Base-by-base conservation (phyloP, 2,329 filamentous ascomycete species). In the Balansia obtecta region DNA sequence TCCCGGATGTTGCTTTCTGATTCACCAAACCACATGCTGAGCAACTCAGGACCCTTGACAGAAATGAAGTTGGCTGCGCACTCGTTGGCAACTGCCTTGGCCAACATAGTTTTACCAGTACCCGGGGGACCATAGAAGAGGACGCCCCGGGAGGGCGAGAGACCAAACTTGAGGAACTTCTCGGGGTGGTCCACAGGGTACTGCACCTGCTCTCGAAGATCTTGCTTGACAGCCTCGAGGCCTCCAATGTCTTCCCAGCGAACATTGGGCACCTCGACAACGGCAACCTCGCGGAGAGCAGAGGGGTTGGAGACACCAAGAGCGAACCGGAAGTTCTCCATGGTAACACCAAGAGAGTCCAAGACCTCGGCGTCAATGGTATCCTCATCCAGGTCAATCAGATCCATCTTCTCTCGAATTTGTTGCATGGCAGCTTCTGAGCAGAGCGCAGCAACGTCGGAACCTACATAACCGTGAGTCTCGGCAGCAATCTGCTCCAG, bases 11-110 rank as follows among this genome's bases (percentile, higher is more conserved):
- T 98, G 82, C 88, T 95, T 75, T 98, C 94, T 50, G 93, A 98
- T 75, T 98, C 93, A 83, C 93, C 93, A 66, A 98, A 98, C 93
- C 93, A 98, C 93, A 98, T 98, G 70, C 89, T 96, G 62, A 98
- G 82, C 63, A 98, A 79, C 70, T 98, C 93, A 52, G 93, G 94
- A 54, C 93, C 93, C 82, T 98, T 98, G 71, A 98, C 85, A 40
- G 93, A 98, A 67, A 98, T 97, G 75, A 98, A 98, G 77, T 98
- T 98, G 79, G 93, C 93, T 54, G 93, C 86, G 66, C 90, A 97
- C 76, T 98, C 93, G 73, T 97, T 98, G 73, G 93, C 93, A 59
- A 98, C 93, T 61, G 93, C 93, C 81, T 98, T 98, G 67, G 93
- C 93, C 75, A 98, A 86, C 76, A 98, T 82, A 55, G 93, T 98